A percentile compares a stretch with the other conserved stretches of the same genome.
phyloP scores from a whole-genome alignment of 1,139 yeast species.

The Suhomyces anneliseae region DNA sequence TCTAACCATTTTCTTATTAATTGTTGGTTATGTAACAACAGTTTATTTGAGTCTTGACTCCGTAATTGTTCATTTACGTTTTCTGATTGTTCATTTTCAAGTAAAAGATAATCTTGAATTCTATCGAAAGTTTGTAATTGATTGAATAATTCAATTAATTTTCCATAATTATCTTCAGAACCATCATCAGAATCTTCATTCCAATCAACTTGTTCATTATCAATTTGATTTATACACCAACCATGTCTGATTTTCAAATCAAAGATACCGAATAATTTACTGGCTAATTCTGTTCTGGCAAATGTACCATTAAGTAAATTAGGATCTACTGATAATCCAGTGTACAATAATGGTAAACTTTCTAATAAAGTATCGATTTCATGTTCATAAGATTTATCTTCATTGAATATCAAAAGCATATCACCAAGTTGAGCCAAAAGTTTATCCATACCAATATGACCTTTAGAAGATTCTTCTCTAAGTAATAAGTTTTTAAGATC shows the following conservation, averaged over 20 bases:
- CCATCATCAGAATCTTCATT: constrained; percentile 12
- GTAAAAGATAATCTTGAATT: constrained; percentile 42
- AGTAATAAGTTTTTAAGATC: constrained; percentile 29
- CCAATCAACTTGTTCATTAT: constrained; percentile 19
- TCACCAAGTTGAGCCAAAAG: constrained; percentile 50
- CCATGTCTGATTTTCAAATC: constrained; percentile 50
- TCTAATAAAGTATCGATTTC: constrained; percentile 42
- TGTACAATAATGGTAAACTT: constrained; percentile 62
- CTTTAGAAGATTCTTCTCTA: constrained; percentile 15
- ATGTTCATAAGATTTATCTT: constrained; percentile 13
- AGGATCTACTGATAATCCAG: constrained; percentile 77
- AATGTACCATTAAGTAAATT: constrained; percentile 62
- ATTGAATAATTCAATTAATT: constrained; percentile 22
- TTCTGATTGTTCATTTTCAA: constrained; percentile 7
- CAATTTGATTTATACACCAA: constrained; percentile 41
- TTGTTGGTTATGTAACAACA: constrained; percentile 16
- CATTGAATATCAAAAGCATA: constrained; percentile 32
- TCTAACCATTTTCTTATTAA: constrained; percentile 43
- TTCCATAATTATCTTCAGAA: constrained; percentile 19
- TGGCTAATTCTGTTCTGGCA: constrained; percentile 38
- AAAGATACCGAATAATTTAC: constrained; percentile 40
- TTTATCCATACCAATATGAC: constrained; percentile 29
- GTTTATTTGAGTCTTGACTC: constrained; percentile 7
- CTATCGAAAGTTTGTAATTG: constrained; percentile 44
- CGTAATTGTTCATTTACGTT: constrained; percentile 10